phyloP scores from a whole-genome alignment of 163 green algal species.

The Botryococcus braunii region DNA sequence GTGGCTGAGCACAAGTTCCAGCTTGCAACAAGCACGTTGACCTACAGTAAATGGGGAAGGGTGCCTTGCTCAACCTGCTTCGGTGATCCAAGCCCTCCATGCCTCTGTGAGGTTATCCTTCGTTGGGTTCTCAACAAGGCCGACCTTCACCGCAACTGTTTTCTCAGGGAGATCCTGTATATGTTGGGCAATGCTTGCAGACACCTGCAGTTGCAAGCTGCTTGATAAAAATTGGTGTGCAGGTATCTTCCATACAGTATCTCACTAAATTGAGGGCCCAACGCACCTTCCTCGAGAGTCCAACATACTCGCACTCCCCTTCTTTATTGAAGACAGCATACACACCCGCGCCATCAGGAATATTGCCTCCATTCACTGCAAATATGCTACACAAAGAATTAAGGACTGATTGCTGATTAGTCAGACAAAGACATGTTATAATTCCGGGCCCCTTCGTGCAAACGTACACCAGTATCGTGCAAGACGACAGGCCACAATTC shows the following conservation, averaged over 20 bases:
- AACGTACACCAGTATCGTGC: too few relatives aligned
- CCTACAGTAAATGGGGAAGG: background rate
- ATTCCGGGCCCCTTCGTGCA: too few relatives aligned
- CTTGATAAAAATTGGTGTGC: background rate
- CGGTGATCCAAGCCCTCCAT: slow-evolving; percentile 83
- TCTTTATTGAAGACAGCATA: slow-evolving; percentile 71
- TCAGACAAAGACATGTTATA: too few relatives aligned
- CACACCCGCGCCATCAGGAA: slow-evolving; percentile 43
- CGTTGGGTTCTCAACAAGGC: slow-evolving; percentile 34
- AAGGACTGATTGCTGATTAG: too few relatives aligned
- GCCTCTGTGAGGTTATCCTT: slow-evolving; percentile 62
- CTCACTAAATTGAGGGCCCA: background rate
- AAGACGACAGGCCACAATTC: too few relatives aligned
- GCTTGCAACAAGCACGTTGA: background rate
- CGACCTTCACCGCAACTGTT: slow-evolving; percentile 44
- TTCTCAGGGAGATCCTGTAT: slow-evolving; percentile 60
- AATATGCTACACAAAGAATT: too few relatives aligned
- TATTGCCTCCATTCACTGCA: too few relatives aligned
- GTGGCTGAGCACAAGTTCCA: too few relatives aligned
- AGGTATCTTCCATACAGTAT: background rate
- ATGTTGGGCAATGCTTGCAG: slow-evolving; percentile 38
- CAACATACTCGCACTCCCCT: slow-evolving; percentile 68
- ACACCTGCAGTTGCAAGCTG: slow-evolving; percentile 3
- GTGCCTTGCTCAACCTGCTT: slow-evolving; percentile 33
- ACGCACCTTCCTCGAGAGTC: slow-evolving; percentile 63